These are phyloP conservation scores for Dillenia turbinata DNA, from an alignment of 164 flowering plant species.

Conservation along the genomic window DNA sequence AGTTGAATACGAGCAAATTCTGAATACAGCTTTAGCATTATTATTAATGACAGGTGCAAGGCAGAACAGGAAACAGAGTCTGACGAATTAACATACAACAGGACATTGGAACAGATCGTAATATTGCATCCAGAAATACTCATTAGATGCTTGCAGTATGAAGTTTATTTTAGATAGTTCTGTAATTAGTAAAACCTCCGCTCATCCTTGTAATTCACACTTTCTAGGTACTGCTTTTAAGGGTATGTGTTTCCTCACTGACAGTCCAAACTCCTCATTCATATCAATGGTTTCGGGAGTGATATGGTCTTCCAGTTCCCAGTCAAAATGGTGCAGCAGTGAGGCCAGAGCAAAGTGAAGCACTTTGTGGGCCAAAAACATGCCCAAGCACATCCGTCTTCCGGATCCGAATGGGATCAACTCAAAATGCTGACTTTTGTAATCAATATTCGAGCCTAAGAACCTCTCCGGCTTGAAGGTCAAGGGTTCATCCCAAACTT, in stretches of 20 bases:
- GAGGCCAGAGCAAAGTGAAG: slow-evolving; percentile 14
- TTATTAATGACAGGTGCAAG: no score
- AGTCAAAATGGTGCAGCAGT: slow-evolving; percentile 16
- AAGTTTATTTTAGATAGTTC: no score
- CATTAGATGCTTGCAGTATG: no score
- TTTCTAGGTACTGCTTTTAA: slow-evolving; percentile 1
- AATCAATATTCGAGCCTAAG: slow-evolving; percentile 18
- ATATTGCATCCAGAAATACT: no score
- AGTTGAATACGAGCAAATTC: no score
- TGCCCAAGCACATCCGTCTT: slow-evolving; percentile 19
- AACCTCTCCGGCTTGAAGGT: slow-evolving; percentile 24
- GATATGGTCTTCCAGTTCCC: slow-evolving; percentile 9
- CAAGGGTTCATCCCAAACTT: slow-evolving; percentile 14
- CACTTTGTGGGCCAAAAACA: slow-evolving; percentile 11
- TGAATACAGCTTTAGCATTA: no score
- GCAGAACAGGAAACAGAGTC: no score
- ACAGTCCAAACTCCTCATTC: slow-evolving; percentile 14
- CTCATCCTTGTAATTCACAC: no score
- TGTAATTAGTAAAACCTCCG: no score
- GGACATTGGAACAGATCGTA: no score
- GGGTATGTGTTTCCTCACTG: slow-evolving; percentile 12
- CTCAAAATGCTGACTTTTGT: slow-evolving; percentile 18
- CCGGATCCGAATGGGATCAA: slow-evolving; percentile 26
- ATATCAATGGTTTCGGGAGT: slow-evolving; percentile 12
- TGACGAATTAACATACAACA: no score